Evolutionary conservation across 1,139 yeast species (phyloP), one percentile per base, ranked within the genome.

Genomic region (Torulaspora pretoriensis): DNA sequence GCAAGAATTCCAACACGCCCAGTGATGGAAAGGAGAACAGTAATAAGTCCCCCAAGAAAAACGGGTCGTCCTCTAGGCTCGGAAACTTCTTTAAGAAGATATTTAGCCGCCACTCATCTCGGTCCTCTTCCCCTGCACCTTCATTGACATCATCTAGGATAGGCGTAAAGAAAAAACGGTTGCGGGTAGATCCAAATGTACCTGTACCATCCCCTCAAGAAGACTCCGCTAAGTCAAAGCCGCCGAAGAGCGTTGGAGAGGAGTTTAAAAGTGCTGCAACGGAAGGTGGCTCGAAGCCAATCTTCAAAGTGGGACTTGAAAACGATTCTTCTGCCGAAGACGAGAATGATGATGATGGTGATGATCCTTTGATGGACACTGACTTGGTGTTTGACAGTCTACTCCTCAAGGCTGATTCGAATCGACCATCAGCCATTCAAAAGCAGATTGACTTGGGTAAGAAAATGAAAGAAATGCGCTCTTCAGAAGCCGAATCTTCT

Each of bases 371-470:
- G 7, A 51, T 60, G 55, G 62, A 60, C 41, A 52, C 59, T 13
- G 61, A 57, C 41, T 35, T 53, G 23, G 54, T 58, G 6, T 60
- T 60, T 42, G 61, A 60, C 45, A 49, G 54, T 37, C 41, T 60
- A n/a, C 46, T 60, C 16, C 47, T 53, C 19, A 56, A 53, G 33
- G 51, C 52, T 8, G 55, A 56, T 37, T 47, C 45, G 25, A 45
- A 48, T 10, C 44, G 46, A 14, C 33, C 39, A 8, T 27, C 43
- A 22, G 29, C 43, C 16, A 38, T 37, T 28, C 40, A 43, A 23
- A 43, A 44, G 41, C 50, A 44, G 33, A 39, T 28, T 25, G 50
- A 44, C 26, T 38, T 39, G 36, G 39, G 37, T 16, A 29, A 35
- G 24, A 44, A 47, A 34, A 43, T 47, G 9, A 30, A 43, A 14